phyloP scores from a whole-genome alignment of 306 rosid species.

The Cucurbita argyrosperma region DNA sequence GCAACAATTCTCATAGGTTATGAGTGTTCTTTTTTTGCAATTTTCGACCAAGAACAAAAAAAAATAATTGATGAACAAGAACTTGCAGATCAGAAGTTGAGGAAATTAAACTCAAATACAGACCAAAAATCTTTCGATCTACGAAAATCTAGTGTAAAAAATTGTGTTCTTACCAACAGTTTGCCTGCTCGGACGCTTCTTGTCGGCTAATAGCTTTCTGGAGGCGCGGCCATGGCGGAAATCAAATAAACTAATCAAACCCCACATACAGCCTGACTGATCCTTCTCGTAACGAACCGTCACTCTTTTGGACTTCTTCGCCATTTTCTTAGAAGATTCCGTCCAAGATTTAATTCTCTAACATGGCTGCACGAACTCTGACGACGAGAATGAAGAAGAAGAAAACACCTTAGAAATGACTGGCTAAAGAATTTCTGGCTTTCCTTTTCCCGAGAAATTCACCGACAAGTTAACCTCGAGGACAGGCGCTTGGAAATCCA shows the following conservation, averaged over 20 bases:
- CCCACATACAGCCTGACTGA: slow-evolving; percentile 95
- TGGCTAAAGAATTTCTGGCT: slow-evolving; percentile 1
- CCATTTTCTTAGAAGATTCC: slow-evolving; percentile 21
- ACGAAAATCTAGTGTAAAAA: neutral
- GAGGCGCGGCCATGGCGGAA: slow-evolving; percentile 71
- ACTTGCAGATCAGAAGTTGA: slow-evolving; percentile 2
- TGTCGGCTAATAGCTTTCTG: slow-evolving; percentile 65
- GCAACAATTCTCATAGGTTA: too few relatives aligned
- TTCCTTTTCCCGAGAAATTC: neutral
- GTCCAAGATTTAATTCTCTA: slow-evolving; percentile 12
- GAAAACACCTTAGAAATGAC: slow-evolving; percentile 9
- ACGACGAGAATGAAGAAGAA: slow-evolving; percentile 10
- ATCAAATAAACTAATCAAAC: slow-evolving; percentile 85
- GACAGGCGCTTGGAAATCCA: neutral
- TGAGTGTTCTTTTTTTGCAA: too few relatives aligned
- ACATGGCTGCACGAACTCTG: slow-evolving; percentile 20
- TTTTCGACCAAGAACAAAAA: too few relatives aligned
- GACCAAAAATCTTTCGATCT: neutral
- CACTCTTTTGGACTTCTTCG: slow-evolving; percentile 69
- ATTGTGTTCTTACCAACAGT: slow-evolving; percentile 41
- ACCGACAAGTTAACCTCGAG: slow-evolving; percentile 1
- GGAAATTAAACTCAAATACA: neutral
- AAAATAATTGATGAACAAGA: neutral
- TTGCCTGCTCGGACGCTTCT: slow-evolving; percentile 47
- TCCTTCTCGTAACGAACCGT: slow-evolving; percentile 58